These are phyloP conservation scores for Cystobasidium pallidum DNA, from an alignment of 1,284 basidiomycete species.

Conservation along the genomic window DNA sequence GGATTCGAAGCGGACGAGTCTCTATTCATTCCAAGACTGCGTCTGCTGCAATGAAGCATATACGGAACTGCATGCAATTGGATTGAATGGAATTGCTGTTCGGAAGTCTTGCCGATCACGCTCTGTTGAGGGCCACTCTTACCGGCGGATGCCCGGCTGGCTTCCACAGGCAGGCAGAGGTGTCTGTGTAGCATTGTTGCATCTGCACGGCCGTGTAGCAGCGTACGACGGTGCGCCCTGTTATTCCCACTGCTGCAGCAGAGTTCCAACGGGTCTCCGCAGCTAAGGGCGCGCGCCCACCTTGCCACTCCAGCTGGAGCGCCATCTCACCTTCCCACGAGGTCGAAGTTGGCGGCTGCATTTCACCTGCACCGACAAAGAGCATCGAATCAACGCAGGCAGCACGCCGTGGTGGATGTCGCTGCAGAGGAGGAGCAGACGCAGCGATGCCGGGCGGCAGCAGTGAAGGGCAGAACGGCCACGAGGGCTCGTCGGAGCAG, in stretches of 20 bases:
- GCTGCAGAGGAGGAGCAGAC: neutral
- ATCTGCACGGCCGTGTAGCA: neutral
- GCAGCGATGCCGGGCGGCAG: conserved; percentile 1
- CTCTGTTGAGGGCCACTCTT: too few species aligned
- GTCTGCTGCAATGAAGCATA: neutral
- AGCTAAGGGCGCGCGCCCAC: neutral
- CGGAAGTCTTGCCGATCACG: too few species aligned
- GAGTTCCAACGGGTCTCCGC: too few species aligned
- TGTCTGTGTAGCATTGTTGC: neutral
- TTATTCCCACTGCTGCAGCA: too few species aligned
- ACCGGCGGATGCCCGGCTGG: too few species aligned
- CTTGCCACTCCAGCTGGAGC: neutral
- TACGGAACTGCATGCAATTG: neutral
- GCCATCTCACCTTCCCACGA: too few species aligned
- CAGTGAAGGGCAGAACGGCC: conserved; percentile 11
- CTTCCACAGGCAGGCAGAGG: too few species aligned
- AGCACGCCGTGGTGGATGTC: too few species aligned
- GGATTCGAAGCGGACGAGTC: conserved; percentile 6
- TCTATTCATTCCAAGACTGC: conserved; percentile 41
- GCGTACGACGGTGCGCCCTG: too few species aligned
- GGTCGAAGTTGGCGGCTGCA: too few species aligned
- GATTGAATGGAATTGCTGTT: too few species aligned
- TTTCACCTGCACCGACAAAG: neutral
- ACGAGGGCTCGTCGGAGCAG: neutral
- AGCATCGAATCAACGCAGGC: neutral